phyloP scores from a whole-genome alignment of 345 rosid genomes.

The Lepidium aucheri region DNA sequence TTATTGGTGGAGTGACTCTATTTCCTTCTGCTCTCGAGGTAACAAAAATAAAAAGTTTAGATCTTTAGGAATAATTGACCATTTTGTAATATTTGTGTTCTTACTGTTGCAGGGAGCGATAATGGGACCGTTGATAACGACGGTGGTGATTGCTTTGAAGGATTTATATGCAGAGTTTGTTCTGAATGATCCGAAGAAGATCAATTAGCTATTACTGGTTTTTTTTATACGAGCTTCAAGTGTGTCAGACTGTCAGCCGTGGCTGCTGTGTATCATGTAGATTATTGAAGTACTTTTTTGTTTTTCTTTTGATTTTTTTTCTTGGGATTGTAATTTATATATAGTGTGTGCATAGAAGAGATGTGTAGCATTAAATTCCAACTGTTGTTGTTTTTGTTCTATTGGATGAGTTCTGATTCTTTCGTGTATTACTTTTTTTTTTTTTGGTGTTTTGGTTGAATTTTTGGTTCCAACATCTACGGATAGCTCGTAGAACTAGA shows the following conservation, averaged over 20 bases:
- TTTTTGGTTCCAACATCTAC: too few relatives aligned
- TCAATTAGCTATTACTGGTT: constrained; percentile 16
- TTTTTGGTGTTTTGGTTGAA: background rate
- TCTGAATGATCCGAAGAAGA: constrained; percentile 50
- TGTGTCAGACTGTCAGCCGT: background rate
- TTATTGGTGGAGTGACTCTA: constrained; percentile 92
- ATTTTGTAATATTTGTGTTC: background rate
- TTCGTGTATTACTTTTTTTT: background rate
- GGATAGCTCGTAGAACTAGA: too few relatives aligned
- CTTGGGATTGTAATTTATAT: constrained; percentile 9
- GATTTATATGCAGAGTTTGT: constrained; percentile 86
- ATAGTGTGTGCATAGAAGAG: constrained; percentile 25
- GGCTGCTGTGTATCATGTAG: constrained; percentile 20
- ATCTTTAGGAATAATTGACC: background rate
- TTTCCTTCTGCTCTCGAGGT: constrained; percentile 96
- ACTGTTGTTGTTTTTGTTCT: constrained; percentile 6
- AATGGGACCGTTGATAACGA: constrained; percentile 95
- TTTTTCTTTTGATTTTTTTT: too few relatives aligned
- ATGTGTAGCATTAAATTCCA: constrained; percentile 7
- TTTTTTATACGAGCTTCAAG: constrained; percentile 11
- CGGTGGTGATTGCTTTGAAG: constrained; percentile 83
- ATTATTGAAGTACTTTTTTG: constrained; percentile 7
- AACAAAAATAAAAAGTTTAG: constrained; percentile 4
- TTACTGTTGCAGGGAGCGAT: constrained; percentile 78
- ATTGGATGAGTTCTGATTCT: constrained; percentile 11